These are phyloP conservation scores for Candida ponderosae DNA, from an alignment of 805 yeast genomes.

Conservation along the genomic window DNA sequence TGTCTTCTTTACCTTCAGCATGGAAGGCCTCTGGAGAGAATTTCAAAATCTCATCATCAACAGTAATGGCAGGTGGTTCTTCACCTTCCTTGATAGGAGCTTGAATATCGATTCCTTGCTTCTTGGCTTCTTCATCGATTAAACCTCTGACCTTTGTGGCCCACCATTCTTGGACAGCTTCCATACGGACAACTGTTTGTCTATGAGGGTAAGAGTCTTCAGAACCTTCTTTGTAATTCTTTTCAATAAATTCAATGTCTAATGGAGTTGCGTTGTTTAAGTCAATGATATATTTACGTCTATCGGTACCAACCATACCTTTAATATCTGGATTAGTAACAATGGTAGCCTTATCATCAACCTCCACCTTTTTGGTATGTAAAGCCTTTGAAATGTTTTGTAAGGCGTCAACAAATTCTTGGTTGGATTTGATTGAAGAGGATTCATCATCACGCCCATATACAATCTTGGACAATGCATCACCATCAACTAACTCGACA, in stretches of 20 bases:
- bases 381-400: constrained; percentile 60
- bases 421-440: constrained; percentile 39
- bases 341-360: constrained; percentile 36
- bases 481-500: constrained; percentile 25
- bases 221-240: constrained; percentile 32
- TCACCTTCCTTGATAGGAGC: constrained; percentile 21
- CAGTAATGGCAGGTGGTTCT: constrained; percentile 39
- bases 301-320: constrained; percentile 81
- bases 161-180: constrained; percentile 92
- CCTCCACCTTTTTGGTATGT: constrained; percentile 68
- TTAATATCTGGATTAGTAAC: constrained; percentile 73
- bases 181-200: constrained; percentile 72
- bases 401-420: constrained; percentile 47
- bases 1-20: constrained; percentile 35
- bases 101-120: constrained; percentile 16
- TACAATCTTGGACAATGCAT: constrained; percentile 21
- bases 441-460: constrained; percentile 71
- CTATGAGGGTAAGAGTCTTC: constrained; percentile 68
- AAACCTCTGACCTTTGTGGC: constrained; percentile 46
- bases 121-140: constrained; percentile 25
- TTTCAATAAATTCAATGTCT: constrained; percentile 70
- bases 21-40: constrained; percentile 58
- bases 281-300: constrained; percentile 78
- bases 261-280: constrained; percentile 77
- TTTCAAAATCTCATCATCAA: constrained; percentile 35